These are phyloP conservation scores for Salix arbutifolia DNA, from an alignment of 345 rosid species.

Conservation along the genomic window DNA sequence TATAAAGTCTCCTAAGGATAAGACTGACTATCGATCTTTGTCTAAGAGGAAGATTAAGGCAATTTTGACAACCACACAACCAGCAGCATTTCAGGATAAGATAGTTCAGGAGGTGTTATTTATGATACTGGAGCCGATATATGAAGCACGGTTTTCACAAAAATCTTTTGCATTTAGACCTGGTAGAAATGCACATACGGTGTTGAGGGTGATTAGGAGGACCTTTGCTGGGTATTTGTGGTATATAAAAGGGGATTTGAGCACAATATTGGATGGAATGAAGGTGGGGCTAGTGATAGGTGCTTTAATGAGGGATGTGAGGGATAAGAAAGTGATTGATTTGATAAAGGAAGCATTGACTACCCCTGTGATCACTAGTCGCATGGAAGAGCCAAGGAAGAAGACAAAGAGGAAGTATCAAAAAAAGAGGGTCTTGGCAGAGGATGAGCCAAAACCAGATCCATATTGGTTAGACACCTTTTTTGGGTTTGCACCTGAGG, in stretches of 20 bases:
- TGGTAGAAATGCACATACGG: constrained; percentile 82
- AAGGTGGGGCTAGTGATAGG: constrained; percentile 74
- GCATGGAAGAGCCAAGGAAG: constrained; percentile 49
- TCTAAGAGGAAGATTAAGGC: constrained; percentile 95
- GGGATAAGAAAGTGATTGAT: constrained; percentile 92
- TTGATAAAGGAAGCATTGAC: constrained; percentile 73
- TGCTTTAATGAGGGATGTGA: constrained; percentile 87
- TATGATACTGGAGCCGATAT: constrained; percentile 80
- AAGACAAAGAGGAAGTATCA: constrained; percentile 86
- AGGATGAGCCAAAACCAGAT: constrained; percentile 97
- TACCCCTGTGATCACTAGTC: constrained; percentile 70
- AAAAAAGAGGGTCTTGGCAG: constrained; percentile 89
- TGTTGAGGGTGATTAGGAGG: constrained; percentile 82
- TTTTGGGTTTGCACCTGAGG: constrained; percentile 96
- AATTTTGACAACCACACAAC: constrained; percentile 81
- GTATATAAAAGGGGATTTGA: constrained; percentile 91
- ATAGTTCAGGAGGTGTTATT: constrained; percentile 87
- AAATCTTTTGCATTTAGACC: constrained; percentile 91
- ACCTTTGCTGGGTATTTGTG: constrained; percentile 87
- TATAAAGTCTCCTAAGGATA: constrained; percentile 84
- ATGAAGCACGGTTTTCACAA: constrained; percentile 79
- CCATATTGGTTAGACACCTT: constrained; percentile 97
- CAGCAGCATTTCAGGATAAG: constrained; percentile 85
- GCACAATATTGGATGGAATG: constrained; percentile 88
- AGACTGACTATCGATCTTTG: constrained; percentile 73